These are phyloP conservation scores for Stagonosporopsis chrysanthemi DNA, from an alignment of 2,329 filamentous ascomycete species.

Conservation along the genomic window DNA sequence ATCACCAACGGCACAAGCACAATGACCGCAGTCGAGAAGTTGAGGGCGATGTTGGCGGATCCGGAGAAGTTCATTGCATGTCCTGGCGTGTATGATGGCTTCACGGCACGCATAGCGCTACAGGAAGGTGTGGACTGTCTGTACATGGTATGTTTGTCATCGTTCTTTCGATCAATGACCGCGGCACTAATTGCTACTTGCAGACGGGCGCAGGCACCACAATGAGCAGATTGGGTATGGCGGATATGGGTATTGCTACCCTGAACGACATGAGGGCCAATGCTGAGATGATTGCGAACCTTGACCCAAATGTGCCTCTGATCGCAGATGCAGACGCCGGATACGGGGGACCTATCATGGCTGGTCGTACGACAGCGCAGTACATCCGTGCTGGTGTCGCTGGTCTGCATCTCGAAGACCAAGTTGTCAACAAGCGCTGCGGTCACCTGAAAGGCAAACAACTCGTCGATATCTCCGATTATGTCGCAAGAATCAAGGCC, in stretches of 20 bases:
- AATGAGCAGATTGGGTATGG: constrained; percentile 67
- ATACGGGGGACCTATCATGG: constrained; percentile 56
- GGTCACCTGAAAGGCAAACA: constrained; percentile 70
- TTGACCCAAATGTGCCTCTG: constrained; percentile 63
- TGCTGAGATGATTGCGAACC: constrained; percentile 69
- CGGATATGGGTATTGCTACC: constrained; percentile 69
- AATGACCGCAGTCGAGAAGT: constrained; percentile 39
- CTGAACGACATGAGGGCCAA: constrained; percentile 69
- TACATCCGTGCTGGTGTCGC: constrained; percentile 65
- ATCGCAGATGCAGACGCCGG: constrained; percentile 70
- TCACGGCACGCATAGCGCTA: constrained; percentile 69
- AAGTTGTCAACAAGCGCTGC: constrained; percentile 70
- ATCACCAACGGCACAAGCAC: constrained; percentile 17
- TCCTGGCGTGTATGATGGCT: constrained; percentile 73
- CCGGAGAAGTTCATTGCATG: constrained; percentile 58
- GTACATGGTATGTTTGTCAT: constrained; percentile 66
- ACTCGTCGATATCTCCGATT: constrained; percentile 62
- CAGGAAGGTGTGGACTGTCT: constrained; percentile 68
- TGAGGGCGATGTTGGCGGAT: constrained; percentile 43
- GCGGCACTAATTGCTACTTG: neutral
- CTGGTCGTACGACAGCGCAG: constrained; percentile 61
- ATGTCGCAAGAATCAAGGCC: constrained; percentile 64
- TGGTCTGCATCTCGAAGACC: constrained; percentile 69
- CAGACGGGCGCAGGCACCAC: constrained; percentile 70
- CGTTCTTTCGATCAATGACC: neutral